Base-by-base conservation (phyloP, 306 rosid genomes). In the Trichosanthes cucumerina region DNA sequence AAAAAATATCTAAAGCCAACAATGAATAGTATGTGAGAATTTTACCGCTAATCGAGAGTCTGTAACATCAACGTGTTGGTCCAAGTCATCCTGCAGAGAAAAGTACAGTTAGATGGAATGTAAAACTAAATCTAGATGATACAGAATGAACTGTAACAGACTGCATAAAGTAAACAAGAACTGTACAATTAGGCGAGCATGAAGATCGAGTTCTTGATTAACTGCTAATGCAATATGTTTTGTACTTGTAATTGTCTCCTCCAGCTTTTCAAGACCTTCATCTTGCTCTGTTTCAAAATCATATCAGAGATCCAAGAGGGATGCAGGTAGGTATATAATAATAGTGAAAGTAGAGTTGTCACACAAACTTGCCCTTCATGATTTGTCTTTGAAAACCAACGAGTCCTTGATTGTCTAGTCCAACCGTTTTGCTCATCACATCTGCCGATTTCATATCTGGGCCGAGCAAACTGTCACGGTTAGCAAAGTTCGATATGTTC, bases 201-300 rank as follows among this genome's bases (percentile, higher is more conserved):
- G 89, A 9, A 86, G 82, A 75, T 56, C 34, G 69, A 86, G 89
- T 59, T 86, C 89, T 66, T 81, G 81, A 26, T 86, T 83, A 33
- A 86, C 86, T 31, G 86, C 89, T 75, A 81, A 70, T 3, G 87
- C 89, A 71, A 86, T 84, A 65, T 84, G 87, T 74, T 86, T 86
- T 62, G 89, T 86, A 79, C 89, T 86, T 62, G 23, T 75, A 1
- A 86, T 85, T 1, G 89, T 86, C 85, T 79, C 85, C 75, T 84
- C 73, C 72, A 83, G 47, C 66, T 78, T 78, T 57, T 79, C 86
- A 53, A 86, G 84, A 26, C 75, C 84, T 47, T 83, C 84, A 81
- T 86, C 88, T 81, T 86, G 88, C 62, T 86, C 88, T 86, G 88
- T 50, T 77, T 18, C 41, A 66, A n/a, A 80, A 59, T 26, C 39